Evolutionary conservation across 148 eudicot species (phyloP).

Genomic region (Nyssa sinensis): DNA sequence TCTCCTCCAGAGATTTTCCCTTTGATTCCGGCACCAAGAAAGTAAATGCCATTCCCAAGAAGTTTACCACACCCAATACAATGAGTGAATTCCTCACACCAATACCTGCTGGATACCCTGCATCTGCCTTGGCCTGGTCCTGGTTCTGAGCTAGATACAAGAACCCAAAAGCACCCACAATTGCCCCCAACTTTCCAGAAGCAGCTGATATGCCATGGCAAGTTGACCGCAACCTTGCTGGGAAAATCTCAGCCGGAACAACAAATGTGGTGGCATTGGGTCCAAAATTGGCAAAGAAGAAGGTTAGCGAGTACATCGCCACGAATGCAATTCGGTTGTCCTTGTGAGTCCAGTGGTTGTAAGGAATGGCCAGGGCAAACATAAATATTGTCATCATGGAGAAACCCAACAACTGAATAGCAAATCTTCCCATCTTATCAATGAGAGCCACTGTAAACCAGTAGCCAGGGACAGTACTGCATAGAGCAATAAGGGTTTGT

Average conservation of each 20-base stretch:
- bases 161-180: conserved; percentile 39
- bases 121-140: conserved; percentile 33
- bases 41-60: conserved; percentile 24
- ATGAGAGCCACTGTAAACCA: conserved; percentile 38
- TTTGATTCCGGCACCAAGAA: conserved; percentile 37
- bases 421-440: conserved; percentile 33
- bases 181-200: conserved; percentile 33
- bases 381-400: conserved; percentile 34
- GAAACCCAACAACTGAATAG: conserved; percentile 31
- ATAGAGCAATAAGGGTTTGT: conserved; percentile 35
- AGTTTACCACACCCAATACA: conserved; percentile 24
- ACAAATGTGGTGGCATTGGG: conserved; percentile 39
- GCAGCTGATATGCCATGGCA: conserved; percentile 43
- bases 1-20: conserved; percentile 35
- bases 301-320: conserved; percentile 31
- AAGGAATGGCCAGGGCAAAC: conserved; percentile 36
- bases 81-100: conserved; percentile 35
- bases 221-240: conserved; percentile 36
- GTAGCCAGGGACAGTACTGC: conserved; percentile 39
- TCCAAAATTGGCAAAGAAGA: conserved; percentile 38
- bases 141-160: conserved; percentile 33
- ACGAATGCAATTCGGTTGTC: conserved; percentile 30
- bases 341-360: conserved; percentile 34
- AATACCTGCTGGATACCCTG: conserved; percentile 36
- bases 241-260: conserved; percentile 38